These are phyloP conservation scores for Pichia phayaonensis DNA, from an alignment of 805 yeast genomes.

Conservation along the genomic window DNA sequence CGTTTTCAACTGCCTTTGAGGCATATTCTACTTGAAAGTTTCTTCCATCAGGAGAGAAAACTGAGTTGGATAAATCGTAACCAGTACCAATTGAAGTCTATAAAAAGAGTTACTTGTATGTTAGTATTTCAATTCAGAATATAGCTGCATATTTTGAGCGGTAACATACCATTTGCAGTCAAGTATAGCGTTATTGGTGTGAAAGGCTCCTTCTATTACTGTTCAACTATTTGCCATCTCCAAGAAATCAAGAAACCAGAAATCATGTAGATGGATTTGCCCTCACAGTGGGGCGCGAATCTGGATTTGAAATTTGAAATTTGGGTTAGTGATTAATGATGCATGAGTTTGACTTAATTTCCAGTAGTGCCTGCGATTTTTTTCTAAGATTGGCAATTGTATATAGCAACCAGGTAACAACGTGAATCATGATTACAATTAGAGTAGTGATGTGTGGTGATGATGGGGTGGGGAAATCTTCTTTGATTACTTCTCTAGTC, in stretches of 20 bases:
- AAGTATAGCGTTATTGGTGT: background rate
- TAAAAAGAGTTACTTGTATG: background rate
- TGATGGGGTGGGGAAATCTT: conserved; percentile 81
- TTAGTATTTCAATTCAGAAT: background rate
- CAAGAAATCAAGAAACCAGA: background rate
- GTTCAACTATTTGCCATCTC: background rate
- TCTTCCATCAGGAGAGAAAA: conserved; percentile 88
- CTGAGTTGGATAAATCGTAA: conserved; percentile 95
- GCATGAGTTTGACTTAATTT: too few relatives aligned
- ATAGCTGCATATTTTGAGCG: background rate
- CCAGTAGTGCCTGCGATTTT: too few relatives aligned
- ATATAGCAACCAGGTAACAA: background rate
- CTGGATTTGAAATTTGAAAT: background rate
- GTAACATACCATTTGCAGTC: background rate
- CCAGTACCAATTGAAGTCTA: conserved; percentile 96
- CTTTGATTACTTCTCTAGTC: conserved; percentile 69
- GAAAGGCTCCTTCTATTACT: background rate
- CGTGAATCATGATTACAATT: conserved; percentile 38
- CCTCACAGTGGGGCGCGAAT: background rate
- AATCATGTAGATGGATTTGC: background rate
- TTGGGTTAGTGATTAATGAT: background rate
- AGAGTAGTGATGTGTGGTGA: conserved; percentile 92
- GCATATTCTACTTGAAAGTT: conserved; percentile 98
- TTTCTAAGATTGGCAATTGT: background rate
- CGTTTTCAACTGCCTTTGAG: conserved; percentile 93